Evolutionary conservation across 768 basidiomycete species (phyloP).

Genomic region (Boletellus ananas): DNA sequence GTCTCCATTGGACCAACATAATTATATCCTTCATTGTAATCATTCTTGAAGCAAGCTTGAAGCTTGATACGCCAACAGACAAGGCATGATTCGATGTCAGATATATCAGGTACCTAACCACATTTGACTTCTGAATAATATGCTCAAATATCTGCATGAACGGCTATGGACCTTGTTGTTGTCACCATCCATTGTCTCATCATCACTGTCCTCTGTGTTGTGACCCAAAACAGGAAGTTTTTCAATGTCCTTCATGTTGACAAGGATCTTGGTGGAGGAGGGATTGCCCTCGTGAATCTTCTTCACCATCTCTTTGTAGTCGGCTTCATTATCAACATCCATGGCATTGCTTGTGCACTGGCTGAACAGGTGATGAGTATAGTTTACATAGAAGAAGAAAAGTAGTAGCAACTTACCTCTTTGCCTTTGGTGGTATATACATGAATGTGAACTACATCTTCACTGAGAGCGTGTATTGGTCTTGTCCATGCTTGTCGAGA

Average conservation of each 20-base stretch:
- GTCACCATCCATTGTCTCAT: neutral
- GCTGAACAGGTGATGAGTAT: neutral
- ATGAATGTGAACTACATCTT: slow-evolving; percentile 5
- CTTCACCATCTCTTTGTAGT: slow-evolving; percentile 17
- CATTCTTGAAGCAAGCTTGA: slow-evolving; percentile 1
- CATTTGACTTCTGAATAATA: too few species aligned
- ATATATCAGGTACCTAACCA: neutral
- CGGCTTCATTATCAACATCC: slow-evolving; percentile 7
- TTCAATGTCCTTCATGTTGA: slow-evolving; percentile 4
- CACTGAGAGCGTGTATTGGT: slow-evolving; percentile 23
- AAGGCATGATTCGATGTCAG: neutral
- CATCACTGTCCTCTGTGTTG: neutral
- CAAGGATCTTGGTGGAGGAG: neutral
- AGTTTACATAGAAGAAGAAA: neutral
- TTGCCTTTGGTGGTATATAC: slow-evolving; percentile 3
- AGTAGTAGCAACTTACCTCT: neutral
- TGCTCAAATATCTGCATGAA: neutral
- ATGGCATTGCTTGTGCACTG: neutral
- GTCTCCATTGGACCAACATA: slow-evolving; percentile 3
- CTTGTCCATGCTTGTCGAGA: slow-evolving; percentile 9
- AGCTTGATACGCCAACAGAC: slow-evolving; percentile 3
- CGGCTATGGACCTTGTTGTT: neutral
- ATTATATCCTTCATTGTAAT: neutral
- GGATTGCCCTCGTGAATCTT: slow-evolving; percentile 1
- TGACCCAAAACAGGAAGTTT: neutral